Evolutionary conservation across 2,329 filamentous ascomycete genomes (phyloP).

Genomic region (Blastomyces parvus): DNA sequence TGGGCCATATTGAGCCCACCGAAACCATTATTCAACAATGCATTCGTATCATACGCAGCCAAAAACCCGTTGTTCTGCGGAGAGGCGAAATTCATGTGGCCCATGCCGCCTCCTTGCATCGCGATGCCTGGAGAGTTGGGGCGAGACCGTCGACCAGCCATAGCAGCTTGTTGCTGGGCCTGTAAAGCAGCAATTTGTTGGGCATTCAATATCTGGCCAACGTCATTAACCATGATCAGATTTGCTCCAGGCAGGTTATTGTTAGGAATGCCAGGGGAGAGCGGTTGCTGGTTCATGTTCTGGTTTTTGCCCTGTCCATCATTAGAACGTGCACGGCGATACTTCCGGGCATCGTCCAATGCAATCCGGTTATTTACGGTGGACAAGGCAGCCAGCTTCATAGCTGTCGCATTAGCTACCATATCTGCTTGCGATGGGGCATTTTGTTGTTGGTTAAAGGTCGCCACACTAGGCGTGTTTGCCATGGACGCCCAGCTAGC

Average conservation of each 20-base stretch:
- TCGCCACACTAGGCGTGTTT: slow-evolving; percentile 90
- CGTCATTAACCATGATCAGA: slow-evolving; percentile 89
- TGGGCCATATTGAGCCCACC: slow-evolving; percentile 61
- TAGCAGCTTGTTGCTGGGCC: slow-evolving; percentile 49
- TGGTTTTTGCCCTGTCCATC: slow-evolving; percentile 50
- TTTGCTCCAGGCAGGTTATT: slow-evolving; percentile 60
- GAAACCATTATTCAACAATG: slow-evolving; percentile 63
- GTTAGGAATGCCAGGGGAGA: slow-evolving; percentile 57
- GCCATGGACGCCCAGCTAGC: slow-evolving; percentile 98
- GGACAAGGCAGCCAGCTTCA: slow-evolving; percentile 94
- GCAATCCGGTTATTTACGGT: slow-evolving; percentile 98
- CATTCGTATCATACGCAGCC: slow-evolving; percentile 69
- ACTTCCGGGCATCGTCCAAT: slow-evolving; percentile 92
- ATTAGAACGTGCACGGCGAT: slow-evolving; percentile 80
- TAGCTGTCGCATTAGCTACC: slow-evolving; percentile 96
- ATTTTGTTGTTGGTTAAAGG: slow-evolving; percentile 52
- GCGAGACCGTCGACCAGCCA: slow-evolving; percentile 59
- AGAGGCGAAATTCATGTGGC: slow-evolving; percentile 64
- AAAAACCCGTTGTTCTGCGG: slow-evolving; percentile 93
- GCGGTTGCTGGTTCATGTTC: slow-evolving; percentile 46
- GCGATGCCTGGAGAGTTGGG: slow-evolving; percentile 82
- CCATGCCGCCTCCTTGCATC: slow-evolving; percentile 52
- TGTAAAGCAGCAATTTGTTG: slow-evolving; percentile 80
- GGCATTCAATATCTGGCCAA: slow-evolving; percentile 74
- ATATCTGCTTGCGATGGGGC: slow-evolving; percentile 75